A percentile compares a stretch with the other conserved stretches of the same genome.
These are phyloP conservation scores for Ceratocystis alfenasii DNA, from an alignment of 2,329 filamentous ascomycete species.

Conservation along the genomic window DNA sequence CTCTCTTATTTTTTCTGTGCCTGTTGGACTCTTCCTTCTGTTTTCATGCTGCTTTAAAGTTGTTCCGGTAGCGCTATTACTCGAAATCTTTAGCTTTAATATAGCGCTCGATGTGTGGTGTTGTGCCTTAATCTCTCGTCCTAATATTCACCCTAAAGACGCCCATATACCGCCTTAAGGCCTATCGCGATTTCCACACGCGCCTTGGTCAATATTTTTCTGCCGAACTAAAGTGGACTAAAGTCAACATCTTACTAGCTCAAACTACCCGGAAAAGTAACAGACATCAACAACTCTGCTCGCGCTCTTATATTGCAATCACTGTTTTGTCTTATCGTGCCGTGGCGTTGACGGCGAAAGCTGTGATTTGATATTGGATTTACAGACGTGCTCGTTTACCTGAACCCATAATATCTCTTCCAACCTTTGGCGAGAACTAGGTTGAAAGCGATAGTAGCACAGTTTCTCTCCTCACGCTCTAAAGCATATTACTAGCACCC, in stretches of 20 bases:
- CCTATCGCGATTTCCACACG: not conserved
- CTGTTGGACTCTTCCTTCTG: slow-evolving; percentile 5
- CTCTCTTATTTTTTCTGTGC: not conserved
- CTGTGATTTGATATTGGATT: not conserved
- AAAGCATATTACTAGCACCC: not conserved
- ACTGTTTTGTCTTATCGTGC: not conserved
- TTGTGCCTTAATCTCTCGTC: too few species aligned
- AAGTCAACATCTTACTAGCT: not conserved
- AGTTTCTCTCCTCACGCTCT: not conserved
- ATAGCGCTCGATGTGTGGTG: too few species aligned
- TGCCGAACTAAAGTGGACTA: not conserved
- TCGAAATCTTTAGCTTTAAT: too few species aligned
- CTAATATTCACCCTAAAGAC: too few species aligned
- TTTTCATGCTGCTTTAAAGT: not conserved
- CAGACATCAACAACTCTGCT: not conserved
- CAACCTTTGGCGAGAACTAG: not conserved
- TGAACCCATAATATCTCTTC: not conserved
- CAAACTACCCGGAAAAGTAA: not conserved
- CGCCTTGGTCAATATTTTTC: slow-evolving; percentile 5
- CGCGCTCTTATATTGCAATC: not conserved
- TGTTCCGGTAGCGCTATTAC: not conserved
- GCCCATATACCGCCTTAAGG: not conserved
- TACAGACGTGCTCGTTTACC: not conserved
- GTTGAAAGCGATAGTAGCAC: too few species aligned
- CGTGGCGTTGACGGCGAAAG: not conserved